Base-by-base conservation (phyloP, 2,329 filamentous ascomycete genomes). In the Apiospora rasikravindrae region DNA sequence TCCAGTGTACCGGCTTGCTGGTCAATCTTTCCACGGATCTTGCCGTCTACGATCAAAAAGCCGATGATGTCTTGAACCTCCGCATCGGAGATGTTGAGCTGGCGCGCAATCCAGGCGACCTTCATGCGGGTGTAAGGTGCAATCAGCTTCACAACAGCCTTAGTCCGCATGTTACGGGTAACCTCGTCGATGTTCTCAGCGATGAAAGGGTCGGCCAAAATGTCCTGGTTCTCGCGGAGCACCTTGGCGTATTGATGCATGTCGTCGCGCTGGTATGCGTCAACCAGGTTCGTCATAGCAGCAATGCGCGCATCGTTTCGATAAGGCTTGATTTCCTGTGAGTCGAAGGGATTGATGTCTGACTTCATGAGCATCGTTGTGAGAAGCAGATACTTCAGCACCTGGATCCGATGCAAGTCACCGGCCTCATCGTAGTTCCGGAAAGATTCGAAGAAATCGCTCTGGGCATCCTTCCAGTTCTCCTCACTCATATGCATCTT, bases 401-500 rank as follows among this genome's bases (percentile, higher is more conserved):
- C 96, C 82, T 98, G 96, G 77, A 98, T 98, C 67, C 96, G 91
- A 82, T 98, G 96, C 78, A 98, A 89, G 37, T 95, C 98, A 66
- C 96, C 96, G 53, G 96, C 96, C 86, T 99, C 96, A 81, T 99
- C 96, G 84, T 98, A 99, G 85, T 98, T 98, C 72, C 95, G 93
- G 86, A 99, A 99, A 0, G 96, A 97, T 82, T 99, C 96, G 82
- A 98, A 98, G 83, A 99, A 99, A 85, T 98, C 96, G 77, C 92
- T 96, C 83, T 98, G 95, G 0, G 96, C 96, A 79, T 95, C 94
- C 81, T 96, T 94, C 96, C 96, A 99, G 82, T 98, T 98, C 85
- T 98, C 96, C 87, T 99, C 96, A 82, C 94, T 96, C 96, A 99
- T 98, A 85, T 98, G 95, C 96, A 99, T 99, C 87, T 99, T 99